phyloP scores from a whole-genome alignment of 306 rosid species.

The Malus fusca region DNA sequence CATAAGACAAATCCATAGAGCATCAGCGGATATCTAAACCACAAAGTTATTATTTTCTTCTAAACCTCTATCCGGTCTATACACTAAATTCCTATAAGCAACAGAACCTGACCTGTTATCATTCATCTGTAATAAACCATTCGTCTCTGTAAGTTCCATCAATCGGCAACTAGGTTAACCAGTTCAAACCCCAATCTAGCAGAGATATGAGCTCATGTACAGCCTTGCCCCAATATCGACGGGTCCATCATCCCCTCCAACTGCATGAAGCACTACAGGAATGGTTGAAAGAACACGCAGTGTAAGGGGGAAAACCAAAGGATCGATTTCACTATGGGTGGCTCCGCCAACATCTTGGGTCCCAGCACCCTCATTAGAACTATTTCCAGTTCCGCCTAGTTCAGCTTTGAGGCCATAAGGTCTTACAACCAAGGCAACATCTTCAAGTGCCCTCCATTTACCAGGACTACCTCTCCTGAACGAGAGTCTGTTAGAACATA shows the following conservation, averaged over 20 bases:
- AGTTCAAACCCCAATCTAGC: conserved; percentile 23
- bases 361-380: conserved; percentile 1
- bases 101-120: conserved; percentile 6
- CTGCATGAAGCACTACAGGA: conserved; percentile 73
- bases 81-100: conserved; percentile 35
- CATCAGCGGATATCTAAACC: conserved; percentile 23
- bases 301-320: conserved; percentile 61
- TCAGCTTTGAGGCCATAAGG: conserved; percentile 41
- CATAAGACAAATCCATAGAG: conserved; percentile 16
- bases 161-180: conserved; percentile 2
- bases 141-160: not conserved
- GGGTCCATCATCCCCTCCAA: conserved; percentile 85
- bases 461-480: conserved; percentile 43
- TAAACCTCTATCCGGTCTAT: conserved; percentile 21
- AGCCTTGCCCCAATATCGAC: conserved; percentile 70
- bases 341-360: conserved; percentile 18
- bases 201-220: conserved; percentile 66
- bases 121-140: conserved; percentile 11
- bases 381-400: conserved; percentile 15
- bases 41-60: conserved; percentile 11
- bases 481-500: conserved; percentile 36
- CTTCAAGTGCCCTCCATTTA: conserved; percentile 65
- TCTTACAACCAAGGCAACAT: conserved; percentile 44
- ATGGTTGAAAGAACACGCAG: conserved; percentile 55
- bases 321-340: conserved; percentile 32